Percentiles rank a stretch among this genome's conserved stretches.
These are phyloP conservation scores for Erodium moschatum DNA, from an alignment of 441 rosid genomes.

Conservation along the genomic window DNA sequence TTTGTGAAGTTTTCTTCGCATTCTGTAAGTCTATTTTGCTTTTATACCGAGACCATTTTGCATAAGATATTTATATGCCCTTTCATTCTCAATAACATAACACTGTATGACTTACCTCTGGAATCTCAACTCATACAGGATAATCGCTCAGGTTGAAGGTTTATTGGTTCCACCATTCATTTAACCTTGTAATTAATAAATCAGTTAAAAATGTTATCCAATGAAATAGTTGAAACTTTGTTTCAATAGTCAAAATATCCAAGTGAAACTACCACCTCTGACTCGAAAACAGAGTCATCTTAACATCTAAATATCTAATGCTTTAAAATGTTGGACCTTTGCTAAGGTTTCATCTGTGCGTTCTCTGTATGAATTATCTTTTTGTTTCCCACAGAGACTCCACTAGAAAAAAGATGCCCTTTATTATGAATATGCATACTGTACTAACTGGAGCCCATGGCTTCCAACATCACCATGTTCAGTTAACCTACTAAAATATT, in stretches of 20 bases:
- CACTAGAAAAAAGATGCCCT: background rate
- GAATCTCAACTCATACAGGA: conserved; percentile 13
- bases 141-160: conserved; percentile 17
- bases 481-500: conserved; percentile 1
- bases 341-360: conserved; percentile 3
- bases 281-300: conserved; percentile 8
- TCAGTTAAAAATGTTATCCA: conserved; percentile 1
- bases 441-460: background rate
- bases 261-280: conserved; percentile 5
- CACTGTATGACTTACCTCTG: conserved; percentile 13
- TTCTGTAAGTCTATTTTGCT: conserved; percentile 9
- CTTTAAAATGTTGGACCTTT: conserved; percentile 6
- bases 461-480: conserved; percentile 10
- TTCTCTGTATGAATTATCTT: conserved; percentile 2
- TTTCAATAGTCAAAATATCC: background rate
- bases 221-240: conserved; percentile 7
- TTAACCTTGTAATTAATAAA: conserved; percentile 3
- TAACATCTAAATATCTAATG: conserved; percentile 4
- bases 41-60: background rate
- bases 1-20: conserved; percentile 14
- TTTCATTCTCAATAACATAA: background rate
- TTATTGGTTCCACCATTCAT: conserved; percentile 8
- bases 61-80: background rate
- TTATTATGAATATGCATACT: background rate
- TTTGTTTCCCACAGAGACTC: background rate